Percentiles rank a stretch among this genome's conserved stretches.
These are phyloP conservation scores for Aspergillus amoenus DNA, from an alignment of 2,329 filamentous ascomycete genomes.

Conservation along the genomic window DNA sequence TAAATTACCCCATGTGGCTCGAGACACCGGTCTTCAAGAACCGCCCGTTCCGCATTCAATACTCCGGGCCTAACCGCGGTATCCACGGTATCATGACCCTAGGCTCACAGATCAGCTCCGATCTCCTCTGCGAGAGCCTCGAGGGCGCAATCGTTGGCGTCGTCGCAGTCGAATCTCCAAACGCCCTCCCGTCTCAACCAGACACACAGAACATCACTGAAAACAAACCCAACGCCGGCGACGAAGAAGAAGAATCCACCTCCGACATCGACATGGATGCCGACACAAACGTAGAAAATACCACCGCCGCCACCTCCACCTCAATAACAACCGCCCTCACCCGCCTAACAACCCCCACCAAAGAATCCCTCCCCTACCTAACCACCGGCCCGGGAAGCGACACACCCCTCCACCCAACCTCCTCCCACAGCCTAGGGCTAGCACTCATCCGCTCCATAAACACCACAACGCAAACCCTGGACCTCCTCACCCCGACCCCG, in stretches of 20 bases:
- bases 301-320: neutral
- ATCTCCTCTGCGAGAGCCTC: slow-evolving; percentile 51
- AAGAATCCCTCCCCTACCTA: slow-evolving; percentile 53
- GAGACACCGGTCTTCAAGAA: slow-evolving; percentile 45
- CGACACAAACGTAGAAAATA: slow-evolving; percentile 19
- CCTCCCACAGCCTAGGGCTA: slow-evolving; percentile 52
- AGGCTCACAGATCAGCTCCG: slow-evolving; percentile 49
- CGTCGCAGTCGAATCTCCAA: slow-evolving; percentile 47
- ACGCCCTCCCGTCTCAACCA: slow-evolving; percentile 23
- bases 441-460: slow-evolving; percentile 47
- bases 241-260: neutral
- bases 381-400: slow-evolving; percentile 40
- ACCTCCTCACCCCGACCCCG: slow-evolving; percentile 51
- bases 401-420: slow-evolving; percentile 47
- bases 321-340: slow-evolving; percentile 11
- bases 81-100: slow-evolving; percentile 54
- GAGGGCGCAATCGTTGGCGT: slow-evolving; percentile 57
- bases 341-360: slow-evolving; percentile 40
- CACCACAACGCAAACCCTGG: slow-evolving; percentile 38
- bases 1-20: slow-evolving; percentile 44
- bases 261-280: slow-evolving; percentile 16
- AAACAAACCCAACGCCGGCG: neutral
- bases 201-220: neutral
- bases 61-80: slow-evolving; percentile 44
- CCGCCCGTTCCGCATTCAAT: slow-evolving; percentile 51